Base-by-base conservation (phyloP, 768 basidiomycete genomes). In the Auriscalpium orientale region DNA sequence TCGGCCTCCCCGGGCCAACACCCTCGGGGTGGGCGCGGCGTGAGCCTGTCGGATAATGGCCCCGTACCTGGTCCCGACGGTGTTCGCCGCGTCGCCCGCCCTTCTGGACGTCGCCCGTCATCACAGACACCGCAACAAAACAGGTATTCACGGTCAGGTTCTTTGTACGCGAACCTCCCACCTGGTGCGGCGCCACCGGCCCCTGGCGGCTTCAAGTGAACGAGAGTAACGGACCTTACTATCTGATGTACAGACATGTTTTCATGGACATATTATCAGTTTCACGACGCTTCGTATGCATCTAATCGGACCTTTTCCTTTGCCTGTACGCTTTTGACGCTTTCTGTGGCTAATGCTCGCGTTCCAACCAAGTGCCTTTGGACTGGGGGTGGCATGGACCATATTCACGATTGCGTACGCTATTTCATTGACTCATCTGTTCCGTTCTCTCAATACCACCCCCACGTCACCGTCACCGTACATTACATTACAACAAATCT, bases 21-120 rank as follows among this genome's bases (percentile, higher is more conserved):
- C 49, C 34, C 22, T 28, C 55, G 28, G 56, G 59, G 57, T 44
- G 47, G 50, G 6, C 80, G 89, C 11, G 91, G 94, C 21, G 78
- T 97, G 49, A 85, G 85, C 46, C 70, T 98, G 55, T 81, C 80
- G 54, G 95, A 98, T 62, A 73, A 81, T 63, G 95, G 95, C 13
- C 91, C 91, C 40, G 88, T 94, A 2, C 85, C 89, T 43, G 80
- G 80, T 37, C 79, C 83, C 9, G 84, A 88, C 16, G 86, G 87
- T 53, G 92, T 93, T 28, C 80, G 91, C 43, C 73, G 92, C 56
- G 88, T 95, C 28, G 80, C 89, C 48, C 75, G 89, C 63, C 82
- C 79, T 48, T 65, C 74, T 9, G 71, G 71, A 40, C 76, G 84
- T 61, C 74, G 88, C 46, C 78, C 84, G 13, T 74, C 80, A 28